Conservation (phyloP, 2,329 filamentous ascomycete species). For the Paraphoma chrysanthemicola region DNA sequence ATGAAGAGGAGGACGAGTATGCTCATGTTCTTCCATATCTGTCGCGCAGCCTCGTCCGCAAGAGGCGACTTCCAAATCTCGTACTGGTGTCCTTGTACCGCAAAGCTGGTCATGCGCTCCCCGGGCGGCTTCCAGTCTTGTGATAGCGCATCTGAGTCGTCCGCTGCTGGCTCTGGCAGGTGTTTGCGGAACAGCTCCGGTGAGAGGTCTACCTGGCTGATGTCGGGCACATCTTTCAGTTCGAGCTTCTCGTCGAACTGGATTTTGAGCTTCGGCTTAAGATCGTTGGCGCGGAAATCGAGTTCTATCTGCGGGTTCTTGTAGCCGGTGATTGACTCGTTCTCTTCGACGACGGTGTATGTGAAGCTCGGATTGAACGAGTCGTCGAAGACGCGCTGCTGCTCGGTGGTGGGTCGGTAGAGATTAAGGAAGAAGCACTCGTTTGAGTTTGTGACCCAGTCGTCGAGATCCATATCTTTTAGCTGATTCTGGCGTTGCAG, state of each 20-base stretch:
- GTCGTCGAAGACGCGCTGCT: constrained; percentile 59
- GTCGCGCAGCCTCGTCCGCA: constrained; percentile 70
- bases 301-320: constrained; percentile 79
- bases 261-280: constrained; percentile 77
- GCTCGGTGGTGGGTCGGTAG: constrained; percentile 33
- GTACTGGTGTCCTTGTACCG: constrained; percentile 68
- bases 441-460: constrained; percentile 46
- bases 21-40: constrained; percentile 80
- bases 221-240: constrained; percentile 64
- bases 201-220: constrained; percentile 73
- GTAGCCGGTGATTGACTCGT: constrained; percentile 91
- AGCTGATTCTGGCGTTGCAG: background rate
- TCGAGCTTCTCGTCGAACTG: constrained; percentile 77
- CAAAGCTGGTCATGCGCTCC: constrained; percentile 69
- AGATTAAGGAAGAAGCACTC: constrained; percentile 49
- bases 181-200: constrained; percentile 57
- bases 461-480: constrained; percentile 34
- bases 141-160: constrained; percentile 25
- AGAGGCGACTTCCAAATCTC: constrained; percentile 87
- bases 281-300: constrained; percentile 73
- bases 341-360: constrained; percentile 91
- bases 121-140: constrained; percentile 75
- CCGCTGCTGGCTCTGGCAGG: constrained; percentile 54
- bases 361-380: constrained; percentile 86
- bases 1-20: constrained; percentile 87